Conservation (phyloP, 2,329 filamentous ascomycete species). For the Teratosphaeriaceae sp. region DNA sequence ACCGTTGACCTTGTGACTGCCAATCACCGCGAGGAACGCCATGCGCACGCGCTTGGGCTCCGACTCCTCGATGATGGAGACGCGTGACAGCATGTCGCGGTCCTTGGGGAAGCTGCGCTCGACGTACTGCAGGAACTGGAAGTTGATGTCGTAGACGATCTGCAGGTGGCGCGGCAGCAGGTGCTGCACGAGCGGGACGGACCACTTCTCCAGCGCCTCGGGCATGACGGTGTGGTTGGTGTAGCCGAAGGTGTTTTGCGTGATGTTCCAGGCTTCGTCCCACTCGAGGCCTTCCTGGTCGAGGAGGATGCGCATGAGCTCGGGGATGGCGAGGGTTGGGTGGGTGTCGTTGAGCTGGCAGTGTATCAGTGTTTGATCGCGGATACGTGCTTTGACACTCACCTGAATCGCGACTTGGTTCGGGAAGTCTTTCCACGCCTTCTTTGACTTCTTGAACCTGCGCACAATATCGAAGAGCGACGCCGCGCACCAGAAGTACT, state of each 20-base stretch:
- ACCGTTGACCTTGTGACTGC: conserved; percentile 98
- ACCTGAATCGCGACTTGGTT: conserved; percentile 89
- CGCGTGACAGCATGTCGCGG: conserved; percentile 72
- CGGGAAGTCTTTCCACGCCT: conserved; percentile 84
- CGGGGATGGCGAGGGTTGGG: conserved; percentile 90
- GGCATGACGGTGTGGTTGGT: conserved; percentile 98
- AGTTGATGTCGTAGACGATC: conserved; percentile 97
- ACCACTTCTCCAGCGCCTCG: conserved; percentile 97
- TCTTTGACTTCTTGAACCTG: conserved; percentile 94
- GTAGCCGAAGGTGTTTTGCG: conserved; percentile 71
- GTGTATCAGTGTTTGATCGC: too few species aligned
- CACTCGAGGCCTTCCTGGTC: conserved; percentile 88
- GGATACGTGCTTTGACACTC: too few species aligned
- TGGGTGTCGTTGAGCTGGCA: conserved; percentile 93
- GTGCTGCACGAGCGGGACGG: conserved; percentile 84
- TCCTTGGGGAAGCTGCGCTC: conserved; percentile 88
- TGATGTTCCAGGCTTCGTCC: conserved; percentile 80
- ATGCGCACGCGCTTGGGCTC: conserved; percentile 98
- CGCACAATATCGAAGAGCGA: conserved; percentile 95
- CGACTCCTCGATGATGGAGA: conserved; percentile 97
- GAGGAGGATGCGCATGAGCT: conserved; percentile 85
- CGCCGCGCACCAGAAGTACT: conserved; percentile 99
- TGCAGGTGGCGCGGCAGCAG: conserved; percentile 86
- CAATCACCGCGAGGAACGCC: conserved; percentile 90
- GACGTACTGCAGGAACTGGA: conserved; percentile 84